phyloP scores from a whole-genome alignment of 1,284 basidiomycete genomes.

The Calocybe gambosa region DNA sequence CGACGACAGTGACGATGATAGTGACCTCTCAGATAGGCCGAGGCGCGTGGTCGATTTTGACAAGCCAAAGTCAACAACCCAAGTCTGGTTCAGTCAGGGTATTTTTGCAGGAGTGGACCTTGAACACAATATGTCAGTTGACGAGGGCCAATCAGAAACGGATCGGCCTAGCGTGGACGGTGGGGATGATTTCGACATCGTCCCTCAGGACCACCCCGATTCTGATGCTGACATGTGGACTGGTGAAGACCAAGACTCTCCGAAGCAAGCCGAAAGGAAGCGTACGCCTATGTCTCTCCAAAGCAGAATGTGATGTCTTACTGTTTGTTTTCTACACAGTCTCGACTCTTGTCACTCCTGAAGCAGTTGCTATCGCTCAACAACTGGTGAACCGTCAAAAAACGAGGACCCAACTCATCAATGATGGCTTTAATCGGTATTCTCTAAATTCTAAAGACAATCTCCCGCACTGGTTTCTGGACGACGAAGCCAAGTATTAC shows the following conservation, averaged over 20 bases:
- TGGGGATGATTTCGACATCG: conserved; percentile 67
- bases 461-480: conserved; percentile 94
- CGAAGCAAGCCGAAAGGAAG: conserved; percentile 65
- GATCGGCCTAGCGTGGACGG: conserved; percentile 14
- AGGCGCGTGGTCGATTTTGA: conserved; percentile 34
- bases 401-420: conserved; percentile 85
- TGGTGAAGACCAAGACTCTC: conserved; percentile 71
- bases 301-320: conserved; percentile 1
- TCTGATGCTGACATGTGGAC: conserved; percentile 73
- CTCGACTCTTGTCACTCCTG: conserved; percentile 82
- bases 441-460: conserved; percentile 89
- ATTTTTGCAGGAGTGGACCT: conserved; percentile 78
- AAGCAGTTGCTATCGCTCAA: conserved; percentile 90
- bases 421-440: conserved; percentile 95
- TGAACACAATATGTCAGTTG: conserved; percentile 27
- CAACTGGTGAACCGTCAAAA: conserved; percentile 89
- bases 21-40: conserved; percentile 39
- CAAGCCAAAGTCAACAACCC: conserved; percentile 31
- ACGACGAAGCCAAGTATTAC: conserved; percentile 93
- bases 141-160: conserved; percentile 14
- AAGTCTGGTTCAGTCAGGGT: conserved; percentile 94
- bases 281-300: conserved; percentile 38
- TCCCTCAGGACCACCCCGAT: conserved; percentile 57
- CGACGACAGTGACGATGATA: conserved; percentile 42
- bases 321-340: conserved; percentile 39